Conservation (phyloP, 2,329 filamentous ascomycete species). For the Aspergillus ibericus region DNA sequence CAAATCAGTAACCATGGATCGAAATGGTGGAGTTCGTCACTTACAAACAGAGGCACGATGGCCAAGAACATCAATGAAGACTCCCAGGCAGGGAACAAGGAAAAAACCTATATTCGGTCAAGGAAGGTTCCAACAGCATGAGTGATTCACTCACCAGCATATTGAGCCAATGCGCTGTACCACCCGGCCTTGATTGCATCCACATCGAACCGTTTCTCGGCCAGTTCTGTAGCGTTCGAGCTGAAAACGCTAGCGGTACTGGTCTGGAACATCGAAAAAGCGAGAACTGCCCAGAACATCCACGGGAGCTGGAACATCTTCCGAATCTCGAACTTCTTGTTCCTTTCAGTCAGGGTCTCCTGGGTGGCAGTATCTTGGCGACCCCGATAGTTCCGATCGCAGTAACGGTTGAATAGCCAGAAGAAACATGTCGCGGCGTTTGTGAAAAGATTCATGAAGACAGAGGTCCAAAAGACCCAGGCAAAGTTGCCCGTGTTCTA, state of each 20-base stretch:
- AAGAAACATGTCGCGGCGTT: slow-evolving; percentile 56
- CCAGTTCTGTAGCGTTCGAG: slow-evolving; percentile 62
- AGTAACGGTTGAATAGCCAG: slow-evolving; percentile 57
- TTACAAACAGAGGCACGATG: slow-evolving; percentile 51
- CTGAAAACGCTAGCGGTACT: slow-evolving; percentile 56
- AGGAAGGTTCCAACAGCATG: neutral
- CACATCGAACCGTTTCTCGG: slow-evolving; percentile 60
- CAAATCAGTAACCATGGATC: slow-evolving; percentile 25
- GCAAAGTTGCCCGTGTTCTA: slow-evolving; percentile 59
- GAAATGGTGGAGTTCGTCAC: slow-evolving; percentile 6
- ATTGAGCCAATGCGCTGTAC: slow-evolving; percentile 60
- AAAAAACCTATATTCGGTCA: slow-evolving; percentile 49
- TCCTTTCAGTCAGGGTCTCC: slow-evolving; percentile 60
- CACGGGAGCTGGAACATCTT: slow-evolving; percentile 61
- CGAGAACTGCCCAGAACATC: slow-evolving; percentile 58
- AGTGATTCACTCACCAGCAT: slow-evolving; percentile 39
- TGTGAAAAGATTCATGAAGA: slow-evolving; percentile 65
- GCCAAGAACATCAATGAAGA: slow-evolving; percentile 59
- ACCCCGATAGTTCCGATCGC: slow-evolving; percentile 49
- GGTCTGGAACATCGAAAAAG: slow-evolving; percentile 61
- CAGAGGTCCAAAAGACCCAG: slow-evolving; percentile 64
- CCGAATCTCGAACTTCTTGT: slow-evolving; percentile 56
- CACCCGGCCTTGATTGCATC: slow-evolving; percentile 58
- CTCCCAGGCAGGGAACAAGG: slow-evolving; percentile 56
- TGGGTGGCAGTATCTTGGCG: slow-evolving; percentile 58